These are phyloP conservation scores for Scleroderma citrinum DNA, from an alignment of 768 basidiomycete genomes.

Conservation along the genomic window DNA sequence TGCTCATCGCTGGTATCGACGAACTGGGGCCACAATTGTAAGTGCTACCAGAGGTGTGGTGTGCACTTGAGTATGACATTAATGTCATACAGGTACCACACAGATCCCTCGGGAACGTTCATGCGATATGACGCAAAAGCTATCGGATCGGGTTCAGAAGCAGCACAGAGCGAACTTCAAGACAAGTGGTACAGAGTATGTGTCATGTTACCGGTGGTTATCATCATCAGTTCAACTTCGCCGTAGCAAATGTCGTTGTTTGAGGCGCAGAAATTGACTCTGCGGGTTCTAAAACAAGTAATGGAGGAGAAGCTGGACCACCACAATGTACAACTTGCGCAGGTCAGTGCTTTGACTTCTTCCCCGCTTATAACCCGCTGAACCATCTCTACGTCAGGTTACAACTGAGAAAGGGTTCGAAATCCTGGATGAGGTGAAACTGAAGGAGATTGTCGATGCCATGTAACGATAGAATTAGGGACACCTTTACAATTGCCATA, in stretches of 20 bases:
- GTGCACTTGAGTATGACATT: slow-evolving; percentile 3
- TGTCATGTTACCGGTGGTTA: background rate
- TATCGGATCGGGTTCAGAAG: slow-evolving; percentile 96
- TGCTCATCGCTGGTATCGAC: slow-evolving; percentile 96
- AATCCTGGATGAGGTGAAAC: slow-evolving; percentile 73
- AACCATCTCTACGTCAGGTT: slow-evolving; percentile 45
- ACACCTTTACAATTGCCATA: slow-evolving; percentile 9
- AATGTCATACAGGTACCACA: slow-evolving; percentile 70
- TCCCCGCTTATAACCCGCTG: background rate
- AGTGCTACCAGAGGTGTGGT: slow-evolving; percentile 25
- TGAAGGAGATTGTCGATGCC: slow-evolving; percentile 81
- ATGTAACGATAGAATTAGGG: slow-evolving; percentile 44
- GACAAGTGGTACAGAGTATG: slow-evolving; percentile 93
- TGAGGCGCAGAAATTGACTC: slow-evolving; percentile 82
- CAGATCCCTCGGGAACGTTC: slow-evolving; percentile 97
- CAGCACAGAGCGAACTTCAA: slow-evolving; percentile 94
- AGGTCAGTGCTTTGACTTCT: slow-evolving; percentile 43
- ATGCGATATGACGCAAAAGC: slow-evolving; percentile 97
- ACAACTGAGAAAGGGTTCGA: slow-evolving; percentile 79
- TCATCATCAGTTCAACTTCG: slow-evolving; percentile 1
- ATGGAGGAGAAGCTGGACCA: slow-evolving; percentile 99
- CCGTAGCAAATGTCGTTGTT: slow-evolving; percentile 83
- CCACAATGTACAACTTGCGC: slow-evolving; percentile 96
- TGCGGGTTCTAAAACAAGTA: slow-evolving; percentile 94
- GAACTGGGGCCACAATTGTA: slow-evolving; percentile 95